phyloP scores from a whole-genome alignment of 495 filamentous ascomycete genomes.

The Neurospora sp. region DNA sequence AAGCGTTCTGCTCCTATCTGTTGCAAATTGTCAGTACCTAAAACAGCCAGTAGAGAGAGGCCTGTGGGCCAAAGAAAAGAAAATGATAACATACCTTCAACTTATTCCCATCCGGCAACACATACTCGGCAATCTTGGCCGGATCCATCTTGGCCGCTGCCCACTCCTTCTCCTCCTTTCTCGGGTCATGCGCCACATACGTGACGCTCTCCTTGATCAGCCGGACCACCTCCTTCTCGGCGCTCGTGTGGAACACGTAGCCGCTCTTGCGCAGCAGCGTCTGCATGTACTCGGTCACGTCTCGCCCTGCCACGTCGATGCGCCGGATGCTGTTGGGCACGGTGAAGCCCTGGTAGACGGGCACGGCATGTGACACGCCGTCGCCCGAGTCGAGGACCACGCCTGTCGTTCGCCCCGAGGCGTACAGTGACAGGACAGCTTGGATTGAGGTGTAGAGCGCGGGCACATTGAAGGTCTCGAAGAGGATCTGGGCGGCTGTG shows the following conservation, averaged over 20 bases:
- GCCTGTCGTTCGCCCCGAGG: slow-evolving; percentile 90
- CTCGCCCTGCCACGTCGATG: slow-evolving; percentile 95
- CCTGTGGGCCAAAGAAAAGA: background rate
- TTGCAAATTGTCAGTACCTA: slow-evolving; percentile 4
- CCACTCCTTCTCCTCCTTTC: slow-evolving; percentile 96
- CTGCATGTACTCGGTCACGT: slow-evolving; percentile 95
- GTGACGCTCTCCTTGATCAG: slow-evolving; percentile 92
- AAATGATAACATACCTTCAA: slow-evolving; percentile 53
- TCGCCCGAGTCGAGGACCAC: slow-evolving; percentile 94
- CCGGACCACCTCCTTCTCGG: slow-evolving; percentile 95
- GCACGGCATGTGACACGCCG: slow-evolving; percentile 94
- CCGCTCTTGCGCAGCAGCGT: slow-evolving; percentile 83
- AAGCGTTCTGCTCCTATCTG: slow-evolving; percentile 86
- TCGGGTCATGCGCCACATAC: slow-evolving; percentile 88
- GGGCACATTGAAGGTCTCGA: slow-evolving; percentile 98
- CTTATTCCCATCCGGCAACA: slow-evolving; percentile 83
- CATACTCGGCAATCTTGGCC: slow-evolving; percentile 72
- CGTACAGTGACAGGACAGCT: slow-evolving; percentile 92
- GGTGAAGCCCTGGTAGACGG: slow-evolving; percentile 96
- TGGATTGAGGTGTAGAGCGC: slow-evolving; percentile 96
- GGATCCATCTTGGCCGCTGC: slow-evolving; percentile 49
- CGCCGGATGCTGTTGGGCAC: slow-evolving; percentile 88
- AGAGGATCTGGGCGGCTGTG: slow-evolving; percentile 93
- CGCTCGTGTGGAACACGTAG: slow-evolving; percentile 92
- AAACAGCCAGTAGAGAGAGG: slow-evolving; percentile 6